These are phyloP conservation scores for Monosporascus sp. DNA, from an alignment of 2,329 filamentous ascomycete genomes.

Conservation along the genomic window DNA sequence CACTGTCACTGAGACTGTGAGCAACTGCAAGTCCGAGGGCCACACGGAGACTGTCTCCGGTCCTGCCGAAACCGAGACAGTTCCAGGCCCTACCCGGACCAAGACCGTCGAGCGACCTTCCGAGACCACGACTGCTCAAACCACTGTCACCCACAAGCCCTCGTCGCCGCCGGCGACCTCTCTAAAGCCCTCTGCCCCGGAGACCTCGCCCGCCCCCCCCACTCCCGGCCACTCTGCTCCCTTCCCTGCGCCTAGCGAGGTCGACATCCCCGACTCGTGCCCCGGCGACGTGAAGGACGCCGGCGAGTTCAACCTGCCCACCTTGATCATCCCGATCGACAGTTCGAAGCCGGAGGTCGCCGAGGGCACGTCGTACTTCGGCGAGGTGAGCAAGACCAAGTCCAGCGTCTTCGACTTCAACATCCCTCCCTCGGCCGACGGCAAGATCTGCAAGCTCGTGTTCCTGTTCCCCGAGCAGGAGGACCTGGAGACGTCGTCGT, in stretches of 20 bases:
- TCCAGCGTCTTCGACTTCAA: slow-evolving; percentile 67
- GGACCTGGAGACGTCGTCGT: slow-evolving; percentile 55
- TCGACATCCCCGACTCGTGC: slow-evolving; percentile 28
- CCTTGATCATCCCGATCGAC: slow-evolving; percentile 58
- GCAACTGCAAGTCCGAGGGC: neutral
- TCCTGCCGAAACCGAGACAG: neutral
- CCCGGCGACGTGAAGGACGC: slow-evolving; percentile 38
- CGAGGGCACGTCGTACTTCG: slow-evolving; percentile 49
- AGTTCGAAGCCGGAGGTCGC: slow-evolving; percentile 43
- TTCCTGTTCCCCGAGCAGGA: slow-evolving; percentile 57
- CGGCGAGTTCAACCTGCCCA: slow-evolving; percentile 46
- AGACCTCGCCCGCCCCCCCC: slow-evolving; percentile 5
- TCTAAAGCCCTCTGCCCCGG: slow-evolving; percentile 3
- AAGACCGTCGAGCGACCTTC: neutral
- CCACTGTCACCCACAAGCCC: neutral
- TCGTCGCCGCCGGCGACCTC: slow-evolving; percentile 1
- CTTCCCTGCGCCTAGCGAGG: neutral
- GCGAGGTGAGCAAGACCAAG: slow-evolving; percentile 43
- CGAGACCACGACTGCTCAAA: neutral
- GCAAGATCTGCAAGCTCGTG: slow-evolving; percentile 55
- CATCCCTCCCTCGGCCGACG: slow-evolving; percentile 46
- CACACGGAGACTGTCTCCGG: neutral
- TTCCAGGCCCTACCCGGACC: neutral
- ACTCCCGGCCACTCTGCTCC: slow-evolving; percentile 1
- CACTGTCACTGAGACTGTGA: neutral